These are phyloP conservation scores for Cylindrotheca closterium DNA, from an alignment of 108 stramenopile genomes.

Conservation along the genomic window DNA sequence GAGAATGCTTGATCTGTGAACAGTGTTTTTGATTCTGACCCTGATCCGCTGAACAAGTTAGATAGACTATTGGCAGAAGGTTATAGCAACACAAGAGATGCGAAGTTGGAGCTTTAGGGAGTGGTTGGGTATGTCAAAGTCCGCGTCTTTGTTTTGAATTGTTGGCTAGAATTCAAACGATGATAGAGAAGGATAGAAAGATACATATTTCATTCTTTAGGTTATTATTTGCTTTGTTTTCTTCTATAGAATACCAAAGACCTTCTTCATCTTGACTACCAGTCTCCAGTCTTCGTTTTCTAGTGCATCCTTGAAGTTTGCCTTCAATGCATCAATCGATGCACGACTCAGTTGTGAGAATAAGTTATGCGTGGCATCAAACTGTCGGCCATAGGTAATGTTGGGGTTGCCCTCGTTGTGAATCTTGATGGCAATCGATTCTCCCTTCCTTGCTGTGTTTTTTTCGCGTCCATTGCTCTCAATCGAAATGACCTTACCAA, in stretches of 20 bases:
- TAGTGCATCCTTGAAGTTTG: constrained; percentile 97
- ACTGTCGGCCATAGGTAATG: constrained; percentile 98
- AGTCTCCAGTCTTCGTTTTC: constrained; percentile 95
- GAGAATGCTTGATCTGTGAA: too few species aligned
- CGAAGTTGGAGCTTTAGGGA: too few species aligned
- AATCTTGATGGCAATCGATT: constrained; percentile 92
- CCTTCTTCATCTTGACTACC: constrained; percentile 97
- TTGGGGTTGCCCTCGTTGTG: constrained; percentile 92
- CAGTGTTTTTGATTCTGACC: too few species aligned
- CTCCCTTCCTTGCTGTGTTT: constrained; percentile 88
- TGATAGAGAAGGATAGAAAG: too few species aligned
- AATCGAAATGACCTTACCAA: constrained; percentile 95
- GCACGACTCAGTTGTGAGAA: constrained; percentile 92
- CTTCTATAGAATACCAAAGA: constrained; percentile 84
- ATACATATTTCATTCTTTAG: not conserved
- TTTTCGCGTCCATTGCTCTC: constrained; percentile 92
- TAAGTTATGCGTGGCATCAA: constrained; percentile 89
- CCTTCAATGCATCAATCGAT: constrained; percentile 97
- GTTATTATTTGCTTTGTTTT: too few species aligned
- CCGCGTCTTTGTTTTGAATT: too few species aligned
- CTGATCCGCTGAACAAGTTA: too few species aligned
- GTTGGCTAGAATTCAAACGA: too few species aligned
- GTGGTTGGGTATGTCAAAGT: too few species aligned
- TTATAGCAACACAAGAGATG: too few species aligned
- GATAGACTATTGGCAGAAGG: too few species aligned